phyloP scores from a whole-genome alignment of 2,329 filamentous ascomycete species.

The Hypoxylon sp. region DNA sequence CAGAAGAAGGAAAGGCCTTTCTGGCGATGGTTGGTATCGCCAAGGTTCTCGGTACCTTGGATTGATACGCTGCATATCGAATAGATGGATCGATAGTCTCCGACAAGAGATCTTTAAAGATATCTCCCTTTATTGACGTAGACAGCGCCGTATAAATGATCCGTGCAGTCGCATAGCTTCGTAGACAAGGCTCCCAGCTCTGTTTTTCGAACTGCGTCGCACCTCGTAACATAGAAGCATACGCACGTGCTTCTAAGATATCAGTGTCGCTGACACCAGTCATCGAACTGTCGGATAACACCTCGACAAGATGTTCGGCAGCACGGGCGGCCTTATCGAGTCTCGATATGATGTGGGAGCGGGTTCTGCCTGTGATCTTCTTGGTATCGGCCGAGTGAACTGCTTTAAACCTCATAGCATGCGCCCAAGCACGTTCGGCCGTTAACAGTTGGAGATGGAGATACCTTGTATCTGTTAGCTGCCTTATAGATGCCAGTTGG shows the following conservation, averaged over 20 bases:
- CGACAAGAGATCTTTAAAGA: constrained; percentile 87
- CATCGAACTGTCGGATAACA: constrained; percentile 74
- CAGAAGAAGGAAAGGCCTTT: constrained; percentile 79
- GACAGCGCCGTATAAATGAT: constrained; percentile 86
- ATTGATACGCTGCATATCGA: constrained; percentile 93
- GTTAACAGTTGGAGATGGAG: constrained; percentile 85
- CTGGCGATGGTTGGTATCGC: constrained; percentile 84
- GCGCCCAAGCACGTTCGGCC: constrained; percentile 92
- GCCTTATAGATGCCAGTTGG: neutral
- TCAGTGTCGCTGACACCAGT: constrained; percentile 79
- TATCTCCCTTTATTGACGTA: constrained; percentile 75
- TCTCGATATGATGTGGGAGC: constrained; percentile 90
- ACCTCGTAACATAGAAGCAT: constrained; percentile 82
- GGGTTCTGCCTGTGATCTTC: constrained; percentile 82
- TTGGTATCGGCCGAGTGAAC: constrained; percentile 84
- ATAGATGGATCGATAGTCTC: constrained; percentile 93
- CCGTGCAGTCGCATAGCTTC: constrained; percentile 80
- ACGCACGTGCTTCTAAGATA: constrained; percentile 87
- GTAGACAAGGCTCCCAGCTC: constrained; percentile 84
- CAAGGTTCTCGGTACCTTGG: constrained; percentile 87
- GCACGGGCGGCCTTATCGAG: constrained; percentile 82
- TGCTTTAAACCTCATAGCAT: constrained; percentile 95
- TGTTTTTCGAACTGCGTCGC: constrained; percentile 89
- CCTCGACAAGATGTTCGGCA: constrained; percentile 76
- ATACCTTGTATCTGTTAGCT: constrained; percentile 67